Evolutionary conservation across 2,329 filamentous ascomycete genomes (phyloP).

Genomic region (Tothia fuscella): DNA sequence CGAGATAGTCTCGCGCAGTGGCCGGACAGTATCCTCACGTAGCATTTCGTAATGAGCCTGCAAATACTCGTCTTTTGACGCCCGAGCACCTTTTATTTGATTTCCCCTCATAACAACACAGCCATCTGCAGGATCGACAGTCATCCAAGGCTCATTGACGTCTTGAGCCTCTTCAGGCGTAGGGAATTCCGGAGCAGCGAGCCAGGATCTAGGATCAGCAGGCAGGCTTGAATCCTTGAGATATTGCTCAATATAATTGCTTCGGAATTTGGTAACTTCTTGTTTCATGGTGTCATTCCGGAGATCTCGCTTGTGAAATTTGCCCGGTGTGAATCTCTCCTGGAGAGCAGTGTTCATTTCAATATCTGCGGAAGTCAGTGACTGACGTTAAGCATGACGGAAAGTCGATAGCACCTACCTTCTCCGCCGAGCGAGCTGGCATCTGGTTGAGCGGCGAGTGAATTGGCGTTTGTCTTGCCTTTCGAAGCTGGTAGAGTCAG

Average conservation of each 20-base stretch:
- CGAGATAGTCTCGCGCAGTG: conserved; percentile 55
- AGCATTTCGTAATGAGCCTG: conserved; percentile 62
- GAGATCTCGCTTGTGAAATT: too few species aligned
- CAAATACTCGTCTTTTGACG: conserved; percentile 53
- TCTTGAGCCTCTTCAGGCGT: conserved; percentile 40
- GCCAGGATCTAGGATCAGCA: conserved; percentile 15
- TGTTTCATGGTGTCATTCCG: not conserved
- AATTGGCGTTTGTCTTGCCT: too few species aligned
- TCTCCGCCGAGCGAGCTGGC: too few species aligned
- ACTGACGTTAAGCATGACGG: too few species aligned
- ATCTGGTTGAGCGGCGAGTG: too few species aligned
- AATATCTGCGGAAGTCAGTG: too few species aligned
- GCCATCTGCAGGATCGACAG: not conserved
- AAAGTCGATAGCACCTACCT: too few species aligned
- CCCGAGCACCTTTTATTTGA: conserved; percentile 40
- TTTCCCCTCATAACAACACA: conserved; percentile 14
- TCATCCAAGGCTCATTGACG: conserved; percentile 10
- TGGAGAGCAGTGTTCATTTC: too few species aligned
- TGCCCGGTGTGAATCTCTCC: too few species aligned
- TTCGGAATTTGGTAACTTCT: not conserved
- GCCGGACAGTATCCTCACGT: conserved; percentile 60
- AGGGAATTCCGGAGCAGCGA: conserved; percentile 41
- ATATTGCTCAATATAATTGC: conserved; percentile 1
- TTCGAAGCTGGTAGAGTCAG: too few species aligned
- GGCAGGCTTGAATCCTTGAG: not conserved